Base-by-base conservation (phyloP, 148 eudicot genomes). In the Persicaria maculosa region DNA sequence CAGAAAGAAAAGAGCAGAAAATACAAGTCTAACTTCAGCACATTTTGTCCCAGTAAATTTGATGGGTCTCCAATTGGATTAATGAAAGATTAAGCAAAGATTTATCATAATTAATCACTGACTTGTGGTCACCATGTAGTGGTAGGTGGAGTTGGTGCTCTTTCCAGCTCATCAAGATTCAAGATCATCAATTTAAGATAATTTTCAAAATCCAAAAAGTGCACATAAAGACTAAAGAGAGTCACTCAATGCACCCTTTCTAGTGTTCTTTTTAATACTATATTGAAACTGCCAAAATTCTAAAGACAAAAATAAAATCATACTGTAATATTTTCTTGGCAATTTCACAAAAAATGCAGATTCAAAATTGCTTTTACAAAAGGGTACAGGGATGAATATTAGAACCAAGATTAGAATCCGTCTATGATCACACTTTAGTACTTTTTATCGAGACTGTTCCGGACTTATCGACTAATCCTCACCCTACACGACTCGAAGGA, bases 121-220 rank as follows among this genome's bases (percentile, higher is more conserved):
- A 31, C 40, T 14, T 36, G 7, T 65, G 47, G 43, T 5, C 46
- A 65, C 70, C 45, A 65, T 65, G 19, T 36, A 40, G 40, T 31
- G 58, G 14, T 4, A 36, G 70, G 9, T 19, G 36, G 46, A 43
- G 70, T 65, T 40, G 70, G 70, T 65, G 47, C 14, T n/a, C 8
- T 65, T 65, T 65, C 70, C 70, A 65, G 70, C 31, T 65, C 45
- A 65, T 62, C 68, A 31, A 31, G 40, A 31, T 31, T 31, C 40
- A 11, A 9, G 70, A 65, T 40, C n/a, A 65, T 36, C 43, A 65
- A 65, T 4, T 40, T 31, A 64, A 9, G 25, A 19, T 57, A 19
- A 57, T 57, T 57, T 55, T 57, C 6, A n/a, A n/a, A 17, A 19
- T 17, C 4, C 4, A 31, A 64, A 36, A 64, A 64, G 40, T 31